Percentiles rank a stretch among this genome's conserved stretches.
phyloP scores from a whole-genome alignment of 2,329 filamentous ascomycete species.

The Plenodomus biglobosus region DNA sequence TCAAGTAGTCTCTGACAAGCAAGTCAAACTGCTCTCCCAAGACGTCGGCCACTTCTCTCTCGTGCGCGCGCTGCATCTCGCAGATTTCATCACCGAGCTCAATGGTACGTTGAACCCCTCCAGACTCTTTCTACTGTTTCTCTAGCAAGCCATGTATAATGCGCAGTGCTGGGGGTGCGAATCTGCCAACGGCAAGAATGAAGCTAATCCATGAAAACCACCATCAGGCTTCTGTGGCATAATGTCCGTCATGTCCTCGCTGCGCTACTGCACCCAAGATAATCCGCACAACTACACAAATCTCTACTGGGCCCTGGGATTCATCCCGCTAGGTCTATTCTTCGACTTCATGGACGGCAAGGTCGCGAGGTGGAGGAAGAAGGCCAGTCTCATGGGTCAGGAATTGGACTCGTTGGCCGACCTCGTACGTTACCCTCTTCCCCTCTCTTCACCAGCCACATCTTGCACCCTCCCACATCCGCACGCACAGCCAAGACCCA shows the following conservation, averaged over 20 bases:
- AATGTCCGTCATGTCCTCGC: slow-evolving; percentile 93
- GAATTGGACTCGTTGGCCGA: slow-evolving; percentile 96
- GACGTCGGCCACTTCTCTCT: slow-evolving; percentile 71
- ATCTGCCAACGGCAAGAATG: background rate
- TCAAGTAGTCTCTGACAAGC: slow-evolving; percentile 68
- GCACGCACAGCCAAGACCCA: too few species aligned
- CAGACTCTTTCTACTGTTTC: background rate
- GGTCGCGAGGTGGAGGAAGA: slow-evolving; percentile 93
- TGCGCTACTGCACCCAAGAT: slow-evolving; percentile 85
- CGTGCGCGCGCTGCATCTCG: slow-evolving; percentile 67
- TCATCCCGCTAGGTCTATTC: slow-evolving; percentile 85
- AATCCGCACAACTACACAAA: slow-evolving; percentile 63
- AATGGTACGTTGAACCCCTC: slow-evolving; percentile 56
- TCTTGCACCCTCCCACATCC: background rate
- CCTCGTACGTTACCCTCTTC: slow-evolving; percentile 61
- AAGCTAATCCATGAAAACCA: too few species aligned
- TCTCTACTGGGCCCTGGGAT: slow-evolving; percentile 78
- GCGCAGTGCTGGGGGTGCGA: too few species aligned
- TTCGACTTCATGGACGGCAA: slow-evolving; percentile 99
- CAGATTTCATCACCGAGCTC: slow-evolving; percentile 80
- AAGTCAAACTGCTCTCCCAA: slow-evolving; percentile 69
- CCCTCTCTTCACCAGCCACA: background rate
- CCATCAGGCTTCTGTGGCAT: slow-evolving; percentile 77
- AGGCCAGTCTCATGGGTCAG: slow-evolving; percentile 97
- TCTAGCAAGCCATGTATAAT: background rate